phyloP scores from a whole-genome alignment of 1,139 yeast species.

The Hemisphaericaspora lyxosophila region DNA sequence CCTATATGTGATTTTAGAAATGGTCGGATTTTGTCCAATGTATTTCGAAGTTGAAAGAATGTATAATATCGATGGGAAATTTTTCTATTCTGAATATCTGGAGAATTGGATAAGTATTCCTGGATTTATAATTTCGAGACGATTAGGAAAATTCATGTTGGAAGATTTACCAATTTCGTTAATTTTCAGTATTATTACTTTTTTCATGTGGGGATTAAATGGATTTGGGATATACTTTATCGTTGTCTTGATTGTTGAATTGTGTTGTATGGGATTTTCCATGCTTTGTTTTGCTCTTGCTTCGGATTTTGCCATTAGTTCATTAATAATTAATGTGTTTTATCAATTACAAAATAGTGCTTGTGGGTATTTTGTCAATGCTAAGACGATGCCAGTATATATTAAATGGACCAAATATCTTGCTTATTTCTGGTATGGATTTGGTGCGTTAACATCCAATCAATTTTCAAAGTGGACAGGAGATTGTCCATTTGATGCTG shows the following conservation, averaged over 20 bases:
- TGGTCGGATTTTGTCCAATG: conserved; percentile 68
- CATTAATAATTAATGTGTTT: conserved; percentile 58
- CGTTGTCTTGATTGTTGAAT: conserved; percentile 54
- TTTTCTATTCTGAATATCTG: conserved; percentile 71
- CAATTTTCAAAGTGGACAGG: conserved; percentile 60
- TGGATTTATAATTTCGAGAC: conserved; percentile 68
- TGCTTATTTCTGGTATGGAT: conserved; percentile 71
- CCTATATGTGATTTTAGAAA: conserved; percentile 62
- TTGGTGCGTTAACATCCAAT: conserved; percentile 62
- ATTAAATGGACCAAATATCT: conserved; percentile 77
- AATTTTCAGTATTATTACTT: conserved; percentile 59
- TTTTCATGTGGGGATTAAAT: conserved; percentile 73
- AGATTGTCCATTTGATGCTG: conserved; percentile 43
- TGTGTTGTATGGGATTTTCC: conserved; percentile 57
- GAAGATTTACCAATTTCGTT: conserved; percentile 72
- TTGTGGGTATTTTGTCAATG: conserved; percentile 73
- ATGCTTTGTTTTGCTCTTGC: conserved; percentile 56
- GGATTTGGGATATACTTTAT: conserved; percentile 65
- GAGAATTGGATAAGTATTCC: conserved; percentile 68
- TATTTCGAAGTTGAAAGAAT: conserved; percentile 73
- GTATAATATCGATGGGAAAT: conserved; percentile 64
- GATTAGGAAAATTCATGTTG: conserved; percentile 61
- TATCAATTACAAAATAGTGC: conserved; percentile 72
- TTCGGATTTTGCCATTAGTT: conserved; percentile 62
- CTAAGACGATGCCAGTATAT: conserved; percentile 70